Evolutionary conservation across 495 filamentous ascomycete genomes (phyloP).

Genomic region (Aspergillus panamensis): DNA sequence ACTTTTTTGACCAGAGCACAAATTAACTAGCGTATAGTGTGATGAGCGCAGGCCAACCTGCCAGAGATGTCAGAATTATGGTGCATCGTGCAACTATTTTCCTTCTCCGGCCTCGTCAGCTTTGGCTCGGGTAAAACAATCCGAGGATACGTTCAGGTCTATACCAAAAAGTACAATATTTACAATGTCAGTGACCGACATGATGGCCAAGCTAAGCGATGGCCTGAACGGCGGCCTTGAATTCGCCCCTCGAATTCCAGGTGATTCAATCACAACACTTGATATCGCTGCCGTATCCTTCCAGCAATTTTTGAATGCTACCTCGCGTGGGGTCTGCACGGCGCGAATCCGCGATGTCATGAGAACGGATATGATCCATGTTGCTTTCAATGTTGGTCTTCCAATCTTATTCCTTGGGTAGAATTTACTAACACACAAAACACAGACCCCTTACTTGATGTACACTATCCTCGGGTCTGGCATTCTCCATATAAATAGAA

Average conservation of each 20-base stretch:
- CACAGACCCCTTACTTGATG: conserved; percentile 42
- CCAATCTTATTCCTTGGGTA: too few species aligned
- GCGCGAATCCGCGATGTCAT: conserved; percentile 33
- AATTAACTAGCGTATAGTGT: conserved; percentile 23
- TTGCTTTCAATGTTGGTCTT: conserved; percentile 36
- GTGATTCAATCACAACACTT: not conserved
- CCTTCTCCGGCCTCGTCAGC: not conserved
- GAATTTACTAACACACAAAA: not conserved
- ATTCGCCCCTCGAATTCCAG: not conserved
- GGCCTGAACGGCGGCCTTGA: conserved; percentile 9
- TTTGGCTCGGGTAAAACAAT: not conserved
- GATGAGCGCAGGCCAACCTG: conserved; percentile 36
- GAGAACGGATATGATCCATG: conserved; percentile 36
- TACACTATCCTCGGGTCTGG: conserved; percentile 42
- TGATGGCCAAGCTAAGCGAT: conserved; percentile 17
- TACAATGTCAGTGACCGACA: conserved; percentile 22
- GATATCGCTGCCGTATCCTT: conserved; percentile 26
- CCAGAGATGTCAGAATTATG: conserved; percentile 30
- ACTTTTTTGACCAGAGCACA: not conserved
- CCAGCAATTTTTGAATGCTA: conserved; percentile 33
- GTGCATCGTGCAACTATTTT: conserved; percentile 28
- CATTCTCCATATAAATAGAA: conserved; percentile 38
- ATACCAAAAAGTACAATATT: conserved; percentile 8
- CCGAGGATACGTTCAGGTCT: not conserved
- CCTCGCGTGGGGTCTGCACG: conserved; percentile 30